phyloP scores from a whole-genome alignment of 805 yeast genomes.

The Metschnikowia cerradonensis region DNA sequence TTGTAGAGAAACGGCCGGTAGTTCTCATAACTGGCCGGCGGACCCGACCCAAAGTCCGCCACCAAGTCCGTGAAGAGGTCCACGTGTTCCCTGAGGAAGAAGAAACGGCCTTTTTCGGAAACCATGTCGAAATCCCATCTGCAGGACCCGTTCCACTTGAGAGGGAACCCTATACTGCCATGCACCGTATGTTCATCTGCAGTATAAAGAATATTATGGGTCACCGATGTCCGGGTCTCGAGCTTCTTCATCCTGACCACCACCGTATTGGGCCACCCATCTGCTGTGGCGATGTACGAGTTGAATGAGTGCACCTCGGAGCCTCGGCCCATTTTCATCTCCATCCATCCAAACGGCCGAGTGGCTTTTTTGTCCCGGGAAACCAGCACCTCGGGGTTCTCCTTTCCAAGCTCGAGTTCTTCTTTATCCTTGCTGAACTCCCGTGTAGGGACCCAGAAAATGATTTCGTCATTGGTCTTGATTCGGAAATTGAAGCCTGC shows the following conservation, averaged over 20 bases:
- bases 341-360: slow-evolving; percentile 87
- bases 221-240: slow-evolving; percentile 77
- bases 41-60: slow-evolving; percentile 74
- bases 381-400: too few relatives aligned
- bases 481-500: slow-evolving; percentile 55
- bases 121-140: slow-evolving; percentile 59
- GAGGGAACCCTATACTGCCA: slow-evolving; percentile 64
- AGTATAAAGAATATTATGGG: slow-evolving; percentile 73
- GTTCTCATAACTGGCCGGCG: slow-evolving; percentile 64
- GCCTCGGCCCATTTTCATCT: slow-evolving; percentile 54
- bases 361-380: slow-evolving; percentile 10
- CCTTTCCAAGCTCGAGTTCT: slow-evolving; percentile 5
- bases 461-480: slow-evolving; percentile 58
- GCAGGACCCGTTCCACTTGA: slow-evolving; percentile 78
- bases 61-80: slow-evolving; percentile 66
- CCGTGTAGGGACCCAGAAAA: slow-evolving; percentile 74
- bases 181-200: slow-evolving; percentile 55
- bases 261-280: slow-evolving; percentile 52
- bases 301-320: slow-evolving; percentile 46
- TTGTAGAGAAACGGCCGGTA: slow-evolving; percentile 70
- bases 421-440: slow-evolving; percentile 74
- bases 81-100: slow-evolving; percentile 77
- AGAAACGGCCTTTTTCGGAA: slow-evolving; percentile 53
- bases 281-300: slow-evolving; percentile 53
- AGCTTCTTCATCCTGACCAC: slow-evolving; percentile 46